Conservation (phyloP, 192 early-diverging fungal genomes). For the Podila horticola region DNA sequence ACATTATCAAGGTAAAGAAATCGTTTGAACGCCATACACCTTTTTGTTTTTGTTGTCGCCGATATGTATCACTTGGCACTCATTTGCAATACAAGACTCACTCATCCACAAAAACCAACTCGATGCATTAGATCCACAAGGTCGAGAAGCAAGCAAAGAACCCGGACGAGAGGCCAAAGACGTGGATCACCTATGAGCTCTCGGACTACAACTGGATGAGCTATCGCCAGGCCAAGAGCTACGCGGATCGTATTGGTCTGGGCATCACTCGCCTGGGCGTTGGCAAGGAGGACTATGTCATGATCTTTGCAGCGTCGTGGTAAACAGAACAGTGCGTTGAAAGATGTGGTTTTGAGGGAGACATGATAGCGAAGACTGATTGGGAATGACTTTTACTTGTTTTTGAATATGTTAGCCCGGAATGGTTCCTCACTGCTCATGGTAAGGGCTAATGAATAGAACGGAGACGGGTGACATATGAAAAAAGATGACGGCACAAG, state of each 20-base stretch:
- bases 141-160: slow-evolving; percentile 35
- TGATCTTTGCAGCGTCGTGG: slow-evolving; percentile 62
- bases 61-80: neutral
- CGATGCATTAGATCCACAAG: slow-evolving; percentile 19
- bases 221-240: slow-evolving; percentile 63
- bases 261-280: slow-evolving; percentile 66
- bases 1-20: slow-evolving; percentile 52
- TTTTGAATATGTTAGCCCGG: slow-evolving; percentile 50
- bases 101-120: neutral
- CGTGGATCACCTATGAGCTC: slow-evolving; percentile 78
- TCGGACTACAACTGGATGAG: slow-evolving; percentile 77
- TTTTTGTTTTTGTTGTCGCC: neutral
- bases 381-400: neutral
- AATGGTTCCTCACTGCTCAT: slow-evolving; percentile 45
- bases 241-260: slow-evolving; percentile 55
- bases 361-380: no score
- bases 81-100: neutral
- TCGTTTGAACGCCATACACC: neutral
- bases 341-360: no score
- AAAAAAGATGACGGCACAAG: neutral
- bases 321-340: slow-evolving; percentile 13
- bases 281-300: slow-evolving; percentile 53
- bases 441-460: slow-evolving; percentile 20
- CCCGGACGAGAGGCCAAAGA: slow-evolving; percentile 62
- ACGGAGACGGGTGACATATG: neutral